Percentiles rank a stretch among this genome's conserved stretches.
phyloP scores from a whole-genome alignment of 192 early-diverging fungal genomes.

The Geranomyces variabilis region DNA sequence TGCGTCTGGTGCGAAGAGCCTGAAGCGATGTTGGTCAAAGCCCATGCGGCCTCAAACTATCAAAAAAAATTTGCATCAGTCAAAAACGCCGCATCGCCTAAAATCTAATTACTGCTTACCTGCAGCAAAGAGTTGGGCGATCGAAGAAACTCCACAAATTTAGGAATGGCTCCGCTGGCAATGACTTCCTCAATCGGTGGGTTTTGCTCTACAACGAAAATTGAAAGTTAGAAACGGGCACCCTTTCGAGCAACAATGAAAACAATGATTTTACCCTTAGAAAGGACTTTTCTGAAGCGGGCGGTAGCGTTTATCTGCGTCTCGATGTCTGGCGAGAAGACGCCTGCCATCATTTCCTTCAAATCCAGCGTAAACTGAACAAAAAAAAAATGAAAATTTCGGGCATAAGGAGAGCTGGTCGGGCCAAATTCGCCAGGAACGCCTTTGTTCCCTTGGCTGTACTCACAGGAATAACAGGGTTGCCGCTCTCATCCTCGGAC shows the following conservation, averaged over 20 bases:
- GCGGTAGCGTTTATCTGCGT: conserved; percentile 80
- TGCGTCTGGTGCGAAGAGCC: conserved; percentile 93
- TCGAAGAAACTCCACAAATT: conserved; percentile 92
- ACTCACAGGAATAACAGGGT: background rate
- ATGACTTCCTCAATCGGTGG: conserved; percentile 98
- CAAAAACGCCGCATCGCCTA: background rate
- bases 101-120: conserved; percentile 46
- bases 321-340: conserved; percentile 79
- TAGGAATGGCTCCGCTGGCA: conserved; percentile 85
- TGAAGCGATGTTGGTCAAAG: conserved; percentile 98
- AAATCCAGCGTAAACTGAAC: conserved; percentile 74
- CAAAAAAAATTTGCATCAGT: background rate
- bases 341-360: conserved; percentile 74
- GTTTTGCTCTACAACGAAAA: conserved; percentile 75
- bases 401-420: conserved; percentile 3
- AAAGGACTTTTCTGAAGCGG: conserved; percentile 93
- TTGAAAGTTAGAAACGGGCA: background rate
- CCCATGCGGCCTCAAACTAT: conserved; percentile 99
- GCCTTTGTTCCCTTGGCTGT: no score
- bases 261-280: conserved; percentile 60
- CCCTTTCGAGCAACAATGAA: background rate
- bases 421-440: no score
- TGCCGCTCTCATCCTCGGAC: conserved; percentile 72
- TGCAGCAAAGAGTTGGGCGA: conserved; percentile 85
- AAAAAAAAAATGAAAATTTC: conserved; percentile 6